Percentiles rank a stretch among this genome's conserved stretches.
Conservation (phyloP, 805 yeast species). For the Saccharomycopsis capsularis region DNA sequence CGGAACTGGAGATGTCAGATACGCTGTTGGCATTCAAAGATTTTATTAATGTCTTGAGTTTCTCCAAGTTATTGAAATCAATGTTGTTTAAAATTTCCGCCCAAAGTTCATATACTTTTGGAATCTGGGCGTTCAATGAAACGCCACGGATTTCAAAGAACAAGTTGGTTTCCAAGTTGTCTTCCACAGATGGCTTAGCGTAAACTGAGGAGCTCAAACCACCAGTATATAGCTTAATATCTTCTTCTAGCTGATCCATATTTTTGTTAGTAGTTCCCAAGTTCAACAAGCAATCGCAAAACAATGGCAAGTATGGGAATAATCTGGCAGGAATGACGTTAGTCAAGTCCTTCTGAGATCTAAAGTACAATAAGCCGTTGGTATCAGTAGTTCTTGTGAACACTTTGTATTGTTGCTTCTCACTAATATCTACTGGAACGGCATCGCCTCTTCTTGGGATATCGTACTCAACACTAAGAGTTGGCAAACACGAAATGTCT, state of each 20-base stretch:
- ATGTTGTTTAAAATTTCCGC: conserved; percentile 62
- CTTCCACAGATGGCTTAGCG: conserved; percentile 47
- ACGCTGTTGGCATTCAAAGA: conserved; percentile 70
- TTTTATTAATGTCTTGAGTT: conserved; percentile 66
- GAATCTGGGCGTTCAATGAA: conserved; percentile 58
- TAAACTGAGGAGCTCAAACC: conserved; percentile 64
- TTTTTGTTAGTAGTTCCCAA: conserved; percentile 71
- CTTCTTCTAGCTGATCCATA: conserved; percentile 79
- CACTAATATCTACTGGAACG: conserved; percentile 31
- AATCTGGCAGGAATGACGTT: conserved; percentile 50
- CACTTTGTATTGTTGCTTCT: conserved; percentile 31
- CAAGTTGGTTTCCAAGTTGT: conserved; percentile 42
- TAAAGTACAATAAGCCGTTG: conserved; percentile 74
- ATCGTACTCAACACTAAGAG: conserved; percentile 60
- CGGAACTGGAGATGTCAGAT: conserved; percentile 75
- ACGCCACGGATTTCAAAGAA: conserved; percentile 58
- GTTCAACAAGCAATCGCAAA: conserved; percentile 71
- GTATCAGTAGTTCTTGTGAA: conserved; percentile 56
- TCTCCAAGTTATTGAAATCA: conserved; percentile 55
- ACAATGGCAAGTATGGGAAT: conserved; percentile 67
- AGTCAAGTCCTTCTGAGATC: conserved; percentile 56
- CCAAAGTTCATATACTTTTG: conserved; percentile 59
- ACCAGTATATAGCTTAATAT: conserved; percentile 77
- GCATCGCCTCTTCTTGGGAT: conserved; percentile 52
- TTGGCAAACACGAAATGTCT: conserved; percentile 74